Conservation (phyloP, 2,329 filamentous ascomycete species). For the Rhynchosporium graminicola region DNA sequence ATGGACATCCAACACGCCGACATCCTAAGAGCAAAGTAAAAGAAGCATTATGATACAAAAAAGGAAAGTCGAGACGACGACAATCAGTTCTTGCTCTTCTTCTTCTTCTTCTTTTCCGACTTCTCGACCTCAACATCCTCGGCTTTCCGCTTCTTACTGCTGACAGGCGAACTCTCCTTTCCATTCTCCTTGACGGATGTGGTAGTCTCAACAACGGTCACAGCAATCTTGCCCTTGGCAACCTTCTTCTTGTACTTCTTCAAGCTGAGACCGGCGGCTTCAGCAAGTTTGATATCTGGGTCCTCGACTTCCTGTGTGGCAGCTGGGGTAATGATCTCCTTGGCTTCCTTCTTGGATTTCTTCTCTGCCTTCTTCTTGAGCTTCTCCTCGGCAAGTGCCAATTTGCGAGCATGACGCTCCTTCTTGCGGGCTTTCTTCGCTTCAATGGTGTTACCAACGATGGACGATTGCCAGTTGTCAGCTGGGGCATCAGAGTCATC, state of each 20-base stretch:
- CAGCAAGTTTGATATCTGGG: conserved; percentile 54
- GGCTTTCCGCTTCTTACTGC: conserved; percentile 73
- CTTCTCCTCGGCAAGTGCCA: conserved; percentile 40
- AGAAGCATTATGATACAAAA: conserved; percentile 29
- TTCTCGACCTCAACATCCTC: conserved; percentile 58
- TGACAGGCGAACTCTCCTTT: conserved; percentile 36
- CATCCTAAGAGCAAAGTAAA: conserved; percentile 6
- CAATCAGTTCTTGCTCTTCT: conserved; percentile 44
- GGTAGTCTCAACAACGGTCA: conserved; percentile 62
- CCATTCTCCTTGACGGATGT: conserved; percentile 65
- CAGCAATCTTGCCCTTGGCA: conserved; percentile 67
- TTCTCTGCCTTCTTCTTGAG: conserved; percentile 44
- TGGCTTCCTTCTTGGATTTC: conserved; percentile 40
- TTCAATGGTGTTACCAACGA: conserved; percentile 35
- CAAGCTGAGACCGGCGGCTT: conserved; percentile 67
- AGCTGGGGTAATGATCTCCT: conserved; percentile 32
- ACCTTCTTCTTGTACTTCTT: conserved; percentile 79
- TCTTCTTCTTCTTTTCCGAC: conserved; percentile 59
- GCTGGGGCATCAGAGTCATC: conserved; percentile 19
- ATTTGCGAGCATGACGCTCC: conserved; percentile 37
- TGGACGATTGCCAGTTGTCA: conserved; percentile 27
- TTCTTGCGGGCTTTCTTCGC: conserved; percentile 36
- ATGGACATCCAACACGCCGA: conserved; percentile 26
- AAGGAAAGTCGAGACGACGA: conserved; percentile 21
- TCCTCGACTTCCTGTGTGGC: conserved; percentile 44